phyloP scores from a whole-genome alignment of 331 rosid genomes.

The Ulmus americana region DNA sequence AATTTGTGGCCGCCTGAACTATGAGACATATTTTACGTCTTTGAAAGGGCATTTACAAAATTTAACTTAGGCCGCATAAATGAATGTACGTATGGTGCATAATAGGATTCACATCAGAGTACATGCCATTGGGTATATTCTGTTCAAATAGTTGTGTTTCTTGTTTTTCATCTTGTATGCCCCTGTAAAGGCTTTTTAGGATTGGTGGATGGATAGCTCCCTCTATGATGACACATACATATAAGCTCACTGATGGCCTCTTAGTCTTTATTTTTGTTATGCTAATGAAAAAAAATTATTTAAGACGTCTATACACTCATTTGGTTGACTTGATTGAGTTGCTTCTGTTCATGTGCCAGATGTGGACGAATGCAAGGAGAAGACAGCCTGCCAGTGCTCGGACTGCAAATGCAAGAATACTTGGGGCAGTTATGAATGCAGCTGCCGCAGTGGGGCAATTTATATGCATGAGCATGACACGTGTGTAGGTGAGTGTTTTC shows the following conservation, averaged over 20 bases:
- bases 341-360: slow-evolving; percentile 37
- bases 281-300: too few species aligned
- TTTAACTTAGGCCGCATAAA: too few species aligned
- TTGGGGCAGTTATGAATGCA: slow-evolving; percentile 90
- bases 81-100: too few species aligned
- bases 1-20: too few species aligned
- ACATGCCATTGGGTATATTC: too few species aligned
- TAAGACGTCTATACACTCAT: too few species aligned
- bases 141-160: neutral
- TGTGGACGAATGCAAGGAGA: slow-evolving; percentile 80
- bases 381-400: slow-evolving; percentile 67
- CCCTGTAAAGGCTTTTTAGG: neutral
- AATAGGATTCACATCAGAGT: too few species aligned
- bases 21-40: too few species aligned
- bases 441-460: slow-evolving; percentile 55
- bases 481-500: slow-evolving; percentile 57
- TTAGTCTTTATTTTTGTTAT: too few species aligned
- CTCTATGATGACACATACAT: neutral
- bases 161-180: neutral
- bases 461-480: slow-evolving; percentile 69
- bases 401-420: slow-evolving; percentile 78
- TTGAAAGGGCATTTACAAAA: too few species aligned
- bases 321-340: neutral
- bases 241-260: too few species aligned
- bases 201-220: neutral